Base-by-base conservation (phyloP, 495 filamentous ascomycete species). In the Penicillium mononematosum region DNA sequence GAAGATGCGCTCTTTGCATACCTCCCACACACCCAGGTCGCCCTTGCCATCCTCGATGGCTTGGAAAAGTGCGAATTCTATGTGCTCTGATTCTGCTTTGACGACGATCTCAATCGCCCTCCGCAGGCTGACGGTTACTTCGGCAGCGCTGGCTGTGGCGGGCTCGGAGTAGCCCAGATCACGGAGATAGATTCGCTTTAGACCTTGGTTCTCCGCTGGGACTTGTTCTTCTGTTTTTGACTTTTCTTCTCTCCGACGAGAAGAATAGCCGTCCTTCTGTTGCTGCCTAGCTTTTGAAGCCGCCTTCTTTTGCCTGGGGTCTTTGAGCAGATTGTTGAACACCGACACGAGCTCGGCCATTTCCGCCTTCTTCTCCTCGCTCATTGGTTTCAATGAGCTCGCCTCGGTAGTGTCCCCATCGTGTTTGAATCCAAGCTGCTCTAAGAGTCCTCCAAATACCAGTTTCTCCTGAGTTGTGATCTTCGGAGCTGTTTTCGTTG, bases 1-100 rank as follows among this genome's bases (percentile, higher is more conserved):
- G 63, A 90, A 90, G 19, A 95, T 85, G 50, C 88, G 83, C 3
- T 76, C 70, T 55, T 89, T 81, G 58, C 94, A 78, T 0, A 90
- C 71, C 4, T 81, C 71, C 91, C 90, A 95, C 9, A 95, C 66
- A 25, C 84, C 83, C 17, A 81, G 69, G 56, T 94, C 91, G 0
- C 83, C 84, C 46, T 73, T 67, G 9, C 83, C 82, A 7, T 67
- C 63, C 12, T 72, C 55, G 11, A 77, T 50, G 7, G 66, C 70
- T 47, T 50, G 63, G 57, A 55, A 70, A 44, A 67, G 59, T 20
- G 62, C 60, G 8, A 38, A 36, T 45, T 66, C 70, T 39, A 68
- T 71, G 50, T 63, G 68, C 12, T 32, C 29, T 3, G 53, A 53
- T 56, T 78, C 75, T 19, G 68, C 64, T 10, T 65, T 20, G 0